phyloP scores from a whole-genome alignment of 2,329 filamentous ascomycete species.

The Pyricularia sp. region DNA sequence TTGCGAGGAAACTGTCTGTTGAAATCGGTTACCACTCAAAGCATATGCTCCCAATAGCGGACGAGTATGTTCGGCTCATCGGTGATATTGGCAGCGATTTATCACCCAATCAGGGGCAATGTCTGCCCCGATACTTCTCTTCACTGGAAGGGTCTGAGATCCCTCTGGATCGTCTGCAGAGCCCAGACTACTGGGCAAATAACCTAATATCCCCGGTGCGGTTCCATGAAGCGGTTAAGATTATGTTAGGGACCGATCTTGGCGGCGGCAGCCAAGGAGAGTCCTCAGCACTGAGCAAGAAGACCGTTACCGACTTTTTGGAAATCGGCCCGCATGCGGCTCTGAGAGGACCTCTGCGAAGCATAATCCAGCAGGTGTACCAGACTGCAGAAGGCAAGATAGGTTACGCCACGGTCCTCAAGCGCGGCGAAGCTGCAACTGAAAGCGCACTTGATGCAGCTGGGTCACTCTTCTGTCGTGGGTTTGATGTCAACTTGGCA shows the following conservation, averaged over 20 bases:
- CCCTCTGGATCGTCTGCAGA: slow-evolving; percentile 8
- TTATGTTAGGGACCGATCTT: slow-evolving; percentile 8
- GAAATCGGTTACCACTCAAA: slow-evolving; percentile 24
- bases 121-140: slow-evolving; percentile 13
- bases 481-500: slow-evolving; percentile 8
- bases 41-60: slow-evolving; percentile 15
- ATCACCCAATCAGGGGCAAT: neutral
- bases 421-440: slow-evolving; percentile 11
- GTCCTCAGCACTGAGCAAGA: neutral
- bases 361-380: slow-evolving; percentile 13
- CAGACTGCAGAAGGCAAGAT: slow-evolving; percentile 8
- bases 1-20: slow-evolving; percentile 18
- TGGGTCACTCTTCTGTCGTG: slow-evolving; percentile 9
- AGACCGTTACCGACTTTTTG: slow-evolving; percentile 13
- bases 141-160: slow-evolving; percentile 12
- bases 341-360: slow-evolving; percentile 15
- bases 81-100: slow-evolving; percentile 7
- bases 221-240: slow-evolving; percentile 16
- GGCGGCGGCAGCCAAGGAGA: neutral
- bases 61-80: slow-evolving; percentile 13
- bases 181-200: slow-evolving; percentile 17
- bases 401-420: slow-evolving; percentile 9
- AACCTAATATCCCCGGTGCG: slow-evolving; percentile 18
- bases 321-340: slow-evolving; percentile 19
- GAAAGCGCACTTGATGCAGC: slow-evolving; percentile 12